Conservation (phyloP, 148 eudicot species). For the Cornus controversa region DNA sequence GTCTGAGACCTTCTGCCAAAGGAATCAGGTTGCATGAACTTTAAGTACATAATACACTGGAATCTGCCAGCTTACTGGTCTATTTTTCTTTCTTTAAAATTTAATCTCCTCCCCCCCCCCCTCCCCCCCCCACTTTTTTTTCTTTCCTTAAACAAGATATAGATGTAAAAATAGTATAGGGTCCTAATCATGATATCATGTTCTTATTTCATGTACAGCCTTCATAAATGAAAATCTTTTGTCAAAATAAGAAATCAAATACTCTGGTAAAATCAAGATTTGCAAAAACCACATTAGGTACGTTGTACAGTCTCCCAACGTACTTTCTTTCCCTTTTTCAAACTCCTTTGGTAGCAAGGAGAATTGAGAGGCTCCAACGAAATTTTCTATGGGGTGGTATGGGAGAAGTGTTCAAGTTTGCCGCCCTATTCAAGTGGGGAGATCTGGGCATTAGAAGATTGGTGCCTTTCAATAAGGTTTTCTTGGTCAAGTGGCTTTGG, state of each 20-base stretch:
- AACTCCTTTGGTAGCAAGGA: too few relatives aligned
- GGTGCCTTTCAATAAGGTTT: too few relatives aligned
- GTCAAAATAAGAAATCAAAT: not conserved
- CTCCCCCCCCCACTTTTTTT: too few relatives aligned
- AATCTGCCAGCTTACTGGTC: not conserved
- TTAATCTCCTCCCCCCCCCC: too few relatives aligned
- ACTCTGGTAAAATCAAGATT: not conserved
- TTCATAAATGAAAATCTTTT: not conserved
- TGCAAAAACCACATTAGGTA: not conserved
- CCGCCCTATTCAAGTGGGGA: too few relatives aligned
- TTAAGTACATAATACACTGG: not conserved
- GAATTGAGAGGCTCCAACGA: too few relatives aligned
- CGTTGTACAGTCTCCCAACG: too few relatives aligned
- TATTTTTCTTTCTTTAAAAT: not conserved
- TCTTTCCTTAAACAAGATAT: not conserved
- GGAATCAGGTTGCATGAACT: not conserved
- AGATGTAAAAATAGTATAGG: not conserved
- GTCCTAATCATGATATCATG: not conserved
- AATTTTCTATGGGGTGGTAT: too few relatives aligned
- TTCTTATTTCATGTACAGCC: not conserved
- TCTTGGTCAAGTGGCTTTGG: too few relatives aligned
- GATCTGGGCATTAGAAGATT: too few relatives aligned
- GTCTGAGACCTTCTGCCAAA: not conserved
- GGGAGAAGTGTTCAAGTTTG: too few relatives aligned
- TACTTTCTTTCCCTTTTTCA: too few relatives aligned